Evolutionary conservation across 306 rosid genomes (phyloP), one percentile per base, ranked within the genome.

Genomic region (Spatholobus suberectus): DNA sequence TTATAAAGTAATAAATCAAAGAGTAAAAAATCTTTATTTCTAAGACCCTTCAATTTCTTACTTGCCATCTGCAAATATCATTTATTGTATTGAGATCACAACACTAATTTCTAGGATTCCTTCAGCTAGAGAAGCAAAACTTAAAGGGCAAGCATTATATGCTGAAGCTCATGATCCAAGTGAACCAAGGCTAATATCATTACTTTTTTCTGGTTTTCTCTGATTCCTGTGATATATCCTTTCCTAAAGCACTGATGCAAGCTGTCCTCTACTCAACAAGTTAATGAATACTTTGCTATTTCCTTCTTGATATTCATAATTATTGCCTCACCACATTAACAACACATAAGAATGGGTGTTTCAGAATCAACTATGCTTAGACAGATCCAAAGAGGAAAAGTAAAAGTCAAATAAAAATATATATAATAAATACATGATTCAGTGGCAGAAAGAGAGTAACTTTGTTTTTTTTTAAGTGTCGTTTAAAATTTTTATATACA

Each of bases 41-140:
- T 7, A 5, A 5, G 75, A 49, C 26, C 75, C 58, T 29, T 81
- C 18, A 67, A 58, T 26, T 75, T 74, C 12, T 67, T 26, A 44
- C 68, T 74, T 51, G 40, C 29, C 52, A 47, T 21, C 74, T 68
- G 84, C 71, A 62, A 62, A n/a, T 76, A 38, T 43, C 82, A 86
- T 83, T 83, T 54, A 84, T 37, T 87, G 83, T 38, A 32, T 29
- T 70, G 27, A 72, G 29, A 61, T 73, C 57, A 73, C 34, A 58
- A n/a, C 72, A 75, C 83, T 15, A 14, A 70, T 70, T 71, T 83
- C 83, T 83, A 75, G 85, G 81, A 72, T 71, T 38, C 54, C 71
- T 35, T 79, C 14, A 63, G 70, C 61, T 9, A 24, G 47, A 58
- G 43, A 59, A 32, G 77, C 32, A 52, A 58, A 55, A 82, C 79